Percentiles rank a stretch among this genome's conserved stretches.
These are phyloP conservation scores for Aciculosporium take DNA, from an alignment of 2,329 filamentous ascomycete genomes.

Conservation along the genomic window DNA sequence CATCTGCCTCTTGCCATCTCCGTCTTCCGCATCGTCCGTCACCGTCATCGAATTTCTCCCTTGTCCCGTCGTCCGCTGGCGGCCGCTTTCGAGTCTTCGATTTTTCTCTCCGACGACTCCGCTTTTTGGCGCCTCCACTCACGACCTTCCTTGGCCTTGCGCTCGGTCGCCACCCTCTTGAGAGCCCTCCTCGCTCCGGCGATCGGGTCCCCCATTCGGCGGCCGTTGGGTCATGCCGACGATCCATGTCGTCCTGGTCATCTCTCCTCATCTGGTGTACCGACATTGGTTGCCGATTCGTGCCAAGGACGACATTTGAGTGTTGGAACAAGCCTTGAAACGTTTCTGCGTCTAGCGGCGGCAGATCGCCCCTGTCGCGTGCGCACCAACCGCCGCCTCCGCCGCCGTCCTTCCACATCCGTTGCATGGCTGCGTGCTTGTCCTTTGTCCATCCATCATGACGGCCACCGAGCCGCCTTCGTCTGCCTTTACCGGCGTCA, in stretches of 20 bases:
- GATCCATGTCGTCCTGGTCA: neutral
- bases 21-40: neutral
- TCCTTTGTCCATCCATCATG: conserved; percentile 9
- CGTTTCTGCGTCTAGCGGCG: neutral
- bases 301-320: neutral
- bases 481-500: conserved; percentile 55
- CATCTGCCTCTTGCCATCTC: neutral
- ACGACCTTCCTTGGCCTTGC: neutral
- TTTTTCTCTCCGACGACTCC: neutral
- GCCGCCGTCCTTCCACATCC: too few relatives aligned
- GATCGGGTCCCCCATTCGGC: neutral
- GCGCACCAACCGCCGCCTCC: neutral
- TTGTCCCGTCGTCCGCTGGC: conserved; percentile 1
- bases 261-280: neutral
- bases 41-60: neutral
- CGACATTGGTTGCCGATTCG: neutral
- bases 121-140: neutral
- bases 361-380: conserved; percentile 3
- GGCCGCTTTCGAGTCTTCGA: neutral
- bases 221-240: conserved; percentile 1
- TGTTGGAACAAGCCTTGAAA: too few relatives aligned
- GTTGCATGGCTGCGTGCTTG: conserved; percentile 1
- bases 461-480: conserved; percentile 21
- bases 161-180: neutral
- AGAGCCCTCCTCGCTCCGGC: neutral